Conservation (phyloP, 192 early-diverging fungal genomes). For the Podila horticola region DNA sequence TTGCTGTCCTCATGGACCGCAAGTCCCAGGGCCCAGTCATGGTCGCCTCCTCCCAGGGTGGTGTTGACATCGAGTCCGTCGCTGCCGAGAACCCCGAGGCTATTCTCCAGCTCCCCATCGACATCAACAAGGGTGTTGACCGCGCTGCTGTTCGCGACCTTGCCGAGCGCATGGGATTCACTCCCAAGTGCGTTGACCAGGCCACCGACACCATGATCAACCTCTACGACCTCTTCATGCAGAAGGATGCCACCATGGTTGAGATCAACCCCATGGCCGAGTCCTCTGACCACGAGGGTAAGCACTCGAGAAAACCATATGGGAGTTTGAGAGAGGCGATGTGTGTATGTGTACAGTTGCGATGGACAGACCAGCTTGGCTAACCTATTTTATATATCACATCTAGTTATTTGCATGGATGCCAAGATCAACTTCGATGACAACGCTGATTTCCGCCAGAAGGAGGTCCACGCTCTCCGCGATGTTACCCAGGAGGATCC, state of each 20-base stretch:
- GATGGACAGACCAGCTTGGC: background rate
- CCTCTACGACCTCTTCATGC: constrained; percentile 96
- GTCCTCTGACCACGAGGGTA: constrained; percentile 84
- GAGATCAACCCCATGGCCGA: constrained; percentile 99
- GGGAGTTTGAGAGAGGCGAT: background rate
- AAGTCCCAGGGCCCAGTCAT: constrained; percentile 93
- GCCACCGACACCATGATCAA: constrained; percentile 92
- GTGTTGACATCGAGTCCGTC: constrained; percentile 97
- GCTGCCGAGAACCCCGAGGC: constrained; percentile 96
- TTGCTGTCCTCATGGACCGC: constrained; percentile 99
- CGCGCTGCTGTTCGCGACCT: constrained; percentile 78
- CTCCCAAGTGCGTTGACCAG: constrained; percentile 76
- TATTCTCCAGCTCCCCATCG: constrained; percentile 91
- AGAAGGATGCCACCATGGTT: constrained; percentile 97
- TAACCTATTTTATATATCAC: background rate
- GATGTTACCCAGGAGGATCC: constrained; percentile 97
- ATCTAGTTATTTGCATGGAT: constrained; percentile 92
- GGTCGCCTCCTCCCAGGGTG: constrained; percentile 97
- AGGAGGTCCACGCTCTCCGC: constrained; percentile 87
- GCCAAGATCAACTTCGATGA: constrained; percentile 99
- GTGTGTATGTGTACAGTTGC: too few relatives aligned
- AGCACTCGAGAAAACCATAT: background rate
- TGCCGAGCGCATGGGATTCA: constrained; percentile 92
- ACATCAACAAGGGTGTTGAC: constrained; percentile 87
- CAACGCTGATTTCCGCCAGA: constrained; percentile 98